Conservation (phyloP, 2,329 filamentous ascomycete species). For the Colletotrichum australisinense region DNA sequence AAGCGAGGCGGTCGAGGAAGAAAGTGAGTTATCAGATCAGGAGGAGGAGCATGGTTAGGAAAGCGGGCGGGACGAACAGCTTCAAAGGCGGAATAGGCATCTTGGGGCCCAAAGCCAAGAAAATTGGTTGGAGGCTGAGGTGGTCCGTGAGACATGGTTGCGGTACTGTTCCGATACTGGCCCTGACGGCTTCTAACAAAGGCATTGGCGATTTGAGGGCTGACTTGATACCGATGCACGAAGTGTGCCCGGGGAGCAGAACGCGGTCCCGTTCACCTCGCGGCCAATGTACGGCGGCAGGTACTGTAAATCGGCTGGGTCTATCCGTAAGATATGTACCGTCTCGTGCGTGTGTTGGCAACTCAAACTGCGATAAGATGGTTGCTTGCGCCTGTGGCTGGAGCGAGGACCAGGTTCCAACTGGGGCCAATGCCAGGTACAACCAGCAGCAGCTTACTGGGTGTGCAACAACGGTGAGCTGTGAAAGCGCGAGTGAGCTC, state of each 20-base stretch:
- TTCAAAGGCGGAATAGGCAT: slow-evolving; percentile 36
- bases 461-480: not conserved
- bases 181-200: slow-evolving; percentile 31
- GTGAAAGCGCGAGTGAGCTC: slow-evolving; percentile 1
- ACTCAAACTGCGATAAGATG: slow-evolving; percentile 13
- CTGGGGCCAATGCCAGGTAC: not conserved
- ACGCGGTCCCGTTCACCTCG: slow-evolving; percentile 14
- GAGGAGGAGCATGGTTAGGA: not conserved
- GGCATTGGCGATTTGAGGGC: slow-evolving; percentile 26
- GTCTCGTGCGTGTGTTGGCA: slow-evolving; percentile 1
- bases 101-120: slow-evolving; percentile 48
- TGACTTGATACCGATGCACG: not conserved
- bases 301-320: slow-evolving; percentile 8
- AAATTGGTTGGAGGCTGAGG: slow-evolving; percentile 49
- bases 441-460: not conserved
- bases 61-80: slow-evolving; percentile 32
- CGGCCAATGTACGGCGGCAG: slow-evolving; percentile 1
- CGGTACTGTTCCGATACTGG: slow-evolving; percentile 33
- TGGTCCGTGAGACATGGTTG: slow-evolving; percentile 50
- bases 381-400: not conserved
- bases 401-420: not conserved
- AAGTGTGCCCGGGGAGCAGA: not conserved
- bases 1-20: slow-evolving; percentile 15
- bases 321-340: not conserved
- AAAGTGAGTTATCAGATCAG: slow-evolving; percentile 10